Percentiles rank a stretch among this genome's conserved stretches.
phyloP scores from a whole-genome alignment of 2,329 filamentous ascomycete species.

The Botryotinia globosa region DNA sequence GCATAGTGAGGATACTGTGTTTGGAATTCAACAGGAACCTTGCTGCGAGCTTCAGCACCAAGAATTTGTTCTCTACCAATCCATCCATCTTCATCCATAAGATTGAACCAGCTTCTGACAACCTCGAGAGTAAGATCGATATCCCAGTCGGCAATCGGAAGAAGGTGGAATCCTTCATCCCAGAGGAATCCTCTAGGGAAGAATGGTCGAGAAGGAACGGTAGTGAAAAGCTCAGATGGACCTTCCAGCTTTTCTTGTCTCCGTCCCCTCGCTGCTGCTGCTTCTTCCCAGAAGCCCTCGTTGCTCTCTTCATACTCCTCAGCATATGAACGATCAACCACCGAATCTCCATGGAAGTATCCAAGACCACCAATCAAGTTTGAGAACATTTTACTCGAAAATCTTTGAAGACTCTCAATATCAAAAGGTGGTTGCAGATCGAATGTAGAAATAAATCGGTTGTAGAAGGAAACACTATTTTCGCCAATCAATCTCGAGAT shows the following conservation, averaged over 20 bases:
- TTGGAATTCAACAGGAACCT: slow-evolving; percentile 90
- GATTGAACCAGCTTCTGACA: slow-evolving; percentile 89
- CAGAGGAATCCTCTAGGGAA: slow-evolving; percentile 96
- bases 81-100: slow-evolving; percentile 97
- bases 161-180: slow-evolving; percentile 95
- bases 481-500: slow-evolving; percentile 67
- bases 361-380: slow-evolving; percentile 93
- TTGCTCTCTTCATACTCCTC: slow-evolving; percentile 91
- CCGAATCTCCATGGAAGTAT: slow-evolving; percentile 85
- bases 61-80: slow-evolving; percentile 96
- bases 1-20: slow-evolving; percentile 96
- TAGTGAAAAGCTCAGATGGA: slow-evolving; percentile 85
- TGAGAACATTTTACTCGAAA: slow-evolving; percentile 88
- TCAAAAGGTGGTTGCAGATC: slow-evolving; percentile 73
- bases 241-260: slow-evolving; percentile 70
- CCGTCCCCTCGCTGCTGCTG: slow-evolving; percentile 72
- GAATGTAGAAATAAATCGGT: slow-evolving; percentile 72
- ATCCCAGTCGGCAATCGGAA: slow-evolving; percentile 92
- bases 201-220: slow-evolving; percentile 88
- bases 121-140: slow-evolving; percentile 83
- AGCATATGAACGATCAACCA: slow-evolving; percentile 90
- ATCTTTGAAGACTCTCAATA: slow-evolving; percentile 68
- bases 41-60: slow-evolving; percentile 85
- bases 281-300: slow-evolving; percentile 93
- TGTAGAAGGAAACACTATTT: slow-evolving; percentile 65